Evolutionary conservation across 139 green algal species (phyloP), one percentile per base, ranked within the genome.

Genomic region (Chara braunii): DNA sequence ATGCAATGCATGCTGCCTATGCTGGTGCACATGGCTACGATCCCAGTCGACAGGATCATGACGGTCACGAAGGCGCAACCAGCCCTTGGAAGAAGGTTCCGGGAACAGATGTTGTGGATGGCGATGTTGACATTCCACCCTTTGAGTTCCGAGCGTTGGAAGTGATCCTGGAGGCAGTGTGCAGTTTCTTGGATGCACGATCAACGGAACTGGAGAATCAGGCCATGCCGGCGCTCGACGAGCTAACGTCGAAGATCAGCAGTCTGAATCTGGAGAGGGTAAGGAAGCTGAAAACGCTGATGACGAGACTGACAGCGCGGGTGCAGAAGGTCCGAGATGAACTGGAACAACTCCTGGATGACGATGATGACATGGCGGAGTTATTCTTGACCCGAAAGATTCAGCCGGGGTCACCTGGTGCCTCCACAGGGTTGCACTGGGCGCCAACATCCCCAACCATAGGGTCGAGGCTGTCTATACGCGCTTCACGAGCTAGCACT

Each of bases 251-350:
- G 12, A 85, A 88, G 75, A 85, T 96, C 34, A 90, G 75, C 45
- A 88, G 82, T 0, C 58, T 78, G 36, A 90, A 94, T 68, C 76
- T 97, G 78, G 91, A 97, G 80, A 70, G 82, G 3, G 91, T 97
- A 60, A 75, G 91, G 3, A 77, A 80, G 51, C 82, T 95, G 51
- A 97, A 97, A 83, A 92, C 78, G 43, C 68, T 74, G 48, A 64
- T 84, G 40, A 81, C 32, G 28, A 61, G 73, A 3, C 55, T 84
- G 22, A 75, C 31, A 1, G 66, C 44, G 22, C 70, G 63, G 23
- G 72, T 79, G 45, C 45, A 64, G 4, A 80, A 74, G 56, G 63
- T 79, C 29, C 33, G 69, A 4, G 75, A 75, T 2, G 66, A 75
- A 43, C 48, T 80, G 18, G 50, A 83, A 48, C 60, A 72, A 12